Percentiles rank a stretch among this genome's conserved stretches.
Evolutionary conservation across 2,329 filamentous ascomycete species (phyloP).

Genomic region (Claviceps arundinis): DNA sequence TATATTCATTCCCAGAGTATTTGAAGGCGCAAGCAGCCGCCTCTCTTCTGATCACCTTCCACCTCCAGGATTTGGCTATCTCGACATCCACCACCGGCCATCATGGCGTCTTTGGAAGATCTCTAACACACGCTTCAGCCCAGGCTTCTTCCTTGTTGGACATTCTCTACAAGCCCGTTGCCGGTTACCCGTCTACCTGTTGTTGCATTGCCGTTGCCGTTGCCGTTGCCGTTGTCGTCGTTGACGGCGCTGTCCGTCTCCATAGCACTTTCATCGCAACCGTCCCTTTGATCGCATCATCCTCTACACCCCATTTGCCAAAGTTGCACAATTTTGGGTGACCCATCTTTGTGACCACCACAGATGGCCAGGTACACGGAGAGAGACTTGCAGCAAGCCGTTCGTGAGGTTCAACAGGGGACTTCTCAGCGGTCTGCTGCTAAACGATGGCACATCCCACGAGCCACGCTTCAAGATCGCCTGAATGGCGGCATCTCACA

Average conservation of each 20-base stretch:
- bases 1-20: conserved; percentile 4
- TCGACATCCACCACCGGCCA: conserved; percentile 2
- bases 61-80: conserved; percentile 7
- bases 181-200: neutral
- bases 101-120: conserved; percentile 6
- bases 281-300: neutral
- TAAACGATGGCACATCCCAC: conserved; percentile 7
- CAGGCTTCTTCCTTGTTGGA: conserved; percentile 8
- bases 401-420: conserved; percentile 8
- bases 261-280: neutral
- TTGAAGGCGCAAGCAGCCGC: conserved; percentile 6
- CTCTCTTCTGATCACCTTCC: conserved; percentile 1
- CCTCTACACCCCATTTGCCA: neutral
- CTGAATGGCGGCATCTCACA: conserved; percentile 8
- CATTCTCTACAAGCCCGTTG: conserved; percentile 5
- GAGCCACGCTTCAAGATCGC: conserved; percentile 8
- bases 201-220: neutral
- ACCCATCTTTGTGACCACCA: conserved; percentile 1
- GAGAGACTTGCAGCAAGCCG: conserved; percentile 8
- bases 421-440: conserved; percentile 8
- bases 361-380: conserved; percentile 8
- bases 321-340: neutral
- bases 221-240: neutral
- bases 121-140: conserved; percentile 6
- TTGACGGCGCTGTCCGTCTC: neutral